Evolutionary conservation across 176 grass and related monocot species (phyloP).

Genomic region (Oryza punctata): DNA sequence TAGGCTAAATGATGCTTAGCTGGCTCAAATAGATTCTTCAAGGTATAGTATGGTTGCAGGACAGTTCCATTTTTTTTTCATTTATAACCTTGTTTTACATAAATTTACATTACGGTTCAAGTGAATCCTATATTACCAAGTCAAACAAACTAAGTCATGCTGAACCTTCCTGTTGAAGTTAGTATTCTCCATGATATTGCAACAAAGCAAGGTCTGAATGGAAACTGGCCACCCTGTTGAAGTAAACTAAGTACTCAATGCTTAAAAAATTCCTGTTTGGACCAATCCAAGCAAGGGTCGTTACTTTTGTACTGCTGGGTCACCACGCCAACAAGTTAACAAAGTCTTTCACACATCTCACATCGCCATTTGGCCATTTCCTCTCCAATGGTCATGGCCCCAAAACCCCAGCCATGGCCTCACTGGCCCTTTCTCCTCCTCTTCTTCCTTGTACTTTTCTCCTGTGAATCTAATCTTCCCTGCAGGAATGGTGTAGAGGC

Average conservation of each 20-base stretch:
- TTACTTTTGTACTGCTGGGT: neutral
- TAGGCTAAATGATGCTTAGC: neutral
- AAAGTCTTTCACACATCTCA: constrained; percentile 39
- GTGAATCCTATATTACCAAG: neutral
- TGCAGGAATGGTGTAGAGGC: constrained; percentile 44
- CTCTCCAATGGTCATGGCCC: constrained; percentile 31
- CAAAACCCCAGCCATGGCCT: constrained; percentile 19
- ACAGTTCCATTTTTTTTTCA: neutral
- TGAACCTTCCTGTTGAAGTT: neutral
- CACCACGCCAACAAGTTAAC: constrained; percentile 1
- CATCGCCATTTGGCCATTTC: constrained; percentile 10
- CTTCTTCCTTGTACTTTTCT: constrained; percentile 38
- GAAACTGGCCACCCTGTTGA: constrained; percentile 23
- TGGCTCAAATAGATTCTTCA: neutral
- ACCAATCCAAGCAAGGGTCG: constrained; percentile 31
- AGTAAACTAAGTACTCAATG: constrained; percentile 3
- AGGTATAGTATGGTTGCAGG: neutral
- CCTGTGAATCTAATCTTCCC: constrained; percentile 27
- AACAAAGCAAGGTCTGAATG: constrained; percentile 25
- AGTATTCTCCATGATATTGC: neutral
- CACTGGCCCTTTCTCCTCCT: constrained; percentile 36
- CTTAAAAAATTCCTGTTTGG: constrained; percentile 16
- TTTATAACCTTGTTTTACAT: neutral
- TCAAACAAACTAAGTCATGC: neutral
- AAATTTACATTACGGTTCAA: neutral